Conservation (phyloP, 371 early-diverging fungal species). For the Mortierella sp. region DNA sequence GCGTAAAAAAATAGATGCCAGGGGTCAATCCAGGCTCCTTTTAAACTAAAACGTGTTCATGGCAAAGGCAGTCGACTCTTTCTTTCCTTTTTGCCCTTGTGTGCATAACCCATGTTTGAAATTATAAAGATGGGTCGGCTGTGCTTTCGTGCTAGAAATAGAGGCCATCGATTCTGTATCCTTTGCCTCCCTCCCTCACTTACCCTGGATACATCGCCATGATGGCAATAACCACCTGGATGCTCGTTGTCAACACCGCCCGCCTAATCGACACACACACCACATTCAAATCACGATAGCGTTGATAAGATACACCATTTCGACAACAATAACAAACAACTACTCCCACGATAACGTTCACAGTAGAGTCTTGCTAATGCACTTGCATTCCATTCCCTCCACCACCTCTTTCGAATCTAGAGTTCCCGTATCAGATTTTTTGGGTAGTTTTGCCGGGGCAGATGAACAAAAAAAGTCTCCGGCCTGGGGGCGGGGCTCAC, state of each 20-base stretch:
- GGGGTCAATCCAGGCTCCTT: neutral
- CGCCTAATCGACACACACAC: neutral
- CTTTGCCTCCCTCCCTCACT: neutral
- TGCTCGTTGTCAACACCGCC: neutral
- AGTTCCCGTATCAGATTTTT: too few species aligned
- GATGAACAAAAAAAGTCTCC: neutral
- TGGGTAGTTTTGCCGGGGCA: neutral
- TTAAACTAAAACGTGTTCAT: neutral
- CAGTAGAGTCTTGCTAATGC: neutral
- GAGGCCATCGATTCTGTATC: too few species aligned
- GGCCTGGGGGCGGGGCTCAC: neutral
- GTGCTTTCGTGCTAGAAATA: neutral
- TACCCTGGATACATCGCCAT: neutral
- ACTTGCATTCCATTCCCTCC: too few species aligned
- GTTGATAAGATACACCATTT: neutral
- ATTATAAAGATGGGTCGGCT: neutral
- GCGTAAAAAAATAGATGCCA: neutral
- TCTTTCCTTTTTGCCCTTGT: too few species aligned
- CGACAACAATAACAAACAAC: neutral
- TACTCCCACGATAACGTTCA: neutral
- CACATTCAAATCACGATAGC: slow-evolving; percentile 2
- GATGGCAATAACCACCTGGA: neutral
- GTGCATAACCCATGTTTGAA: too few species aligned
- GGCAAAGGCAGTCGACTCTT: neutral
- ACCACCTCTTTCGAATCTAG: neutral